These are phyloP conservation scores for Cucurbita maxima DNA, from an alignment of 306 rosid species.

Conservation along the genomic window DNA sequence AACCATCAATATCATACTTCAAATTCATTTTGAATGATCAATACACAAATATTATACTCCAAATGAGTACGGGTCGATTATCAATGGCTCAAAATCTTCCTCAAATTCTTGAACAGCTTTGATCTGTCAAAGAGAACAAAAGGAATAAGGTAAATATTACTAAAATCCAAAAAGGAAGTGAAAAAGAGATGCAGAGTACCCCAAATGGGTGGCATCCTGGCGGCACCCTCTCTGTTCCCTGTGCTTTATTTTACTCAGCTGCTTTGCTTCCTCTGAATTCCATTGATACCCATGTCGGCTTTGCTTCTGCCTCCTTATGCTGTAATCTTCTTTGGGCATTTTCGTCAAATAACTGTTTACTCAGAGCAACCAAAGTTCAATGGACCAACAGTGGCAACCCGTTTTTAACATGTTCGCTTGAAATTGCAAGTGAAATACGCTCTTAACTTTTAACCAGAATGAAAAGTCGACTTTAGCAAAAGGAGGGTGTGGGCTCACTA, in stretches of 20 bases:
- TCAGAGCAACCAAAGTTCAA: not conserved
- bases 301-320: not conserved
- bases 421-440: not conserved
- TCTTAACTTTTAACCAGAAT: not conserved
- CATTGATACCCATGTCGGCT: slow-evolving; percentile 4
- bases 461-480: too few species aligned
- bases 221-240: not conserved
- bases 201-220: slow-evolving; percentile 6
- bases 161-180: too few species aligned
- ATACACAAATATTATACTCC: too few species aligned
- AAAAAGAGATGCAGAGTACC: not conserved
- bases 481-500: not conserved
- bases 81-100: too few species aligned
- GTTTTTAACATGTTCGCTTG: not conserved
- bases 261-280: not conserved
- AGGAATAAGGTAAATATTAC: too few species aligned
- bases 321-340: not conserved
- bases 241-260: not conserved
- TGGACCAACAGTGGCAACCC: not conserved
- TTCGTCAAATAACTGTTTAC: not conserved
- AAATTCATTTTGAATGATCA: too few species aligned
- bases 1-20: too few species aligned
- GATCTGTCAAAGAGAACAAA: too few species aligned
- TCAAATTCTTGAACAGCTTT: too few species aligned
- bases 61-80: too few species aligned